Percentiles rank a stretch among this genome's conserved stretches.
phyloP scores from a whole-genome alignment of 2,329 filamentous ascomycete genomes.

The Colletotrichum lindemuthianum region DNA sequence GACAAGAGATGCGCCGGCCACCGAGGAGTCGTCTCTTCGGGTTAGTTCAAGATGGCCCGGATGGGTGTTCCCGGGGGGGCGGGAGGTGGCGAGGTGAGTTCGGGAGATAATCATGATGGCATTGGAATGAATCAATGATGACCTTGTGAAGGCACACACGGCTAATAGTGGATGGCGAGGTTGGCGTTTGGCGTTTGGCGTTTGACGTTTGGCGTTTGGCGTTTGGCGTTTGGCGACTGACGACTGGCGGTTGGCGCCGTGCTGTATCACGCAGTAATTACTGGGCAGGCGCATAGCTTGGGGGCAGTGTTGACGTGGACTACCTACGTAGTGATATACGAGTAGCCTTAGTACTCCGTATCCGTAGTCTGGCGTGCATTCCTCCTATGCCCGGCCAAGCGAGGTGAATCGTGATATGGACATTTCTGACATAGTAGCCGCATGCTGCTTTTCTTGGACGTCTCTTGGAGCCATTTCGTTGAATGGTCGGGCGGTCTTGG shows the following conservation, averaged over 20 bases:
- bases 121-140: conserved; percentile 1
- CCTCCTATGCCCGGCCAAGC: conserved; percentile 20
- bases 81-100: conserved; percentile 1
- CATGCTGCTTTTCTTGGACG: conserved; percentile 30
- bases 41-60: not conserved
- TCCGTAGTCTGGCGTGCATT: conserved; percentile 13
- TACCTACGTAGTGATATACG: not conserved
- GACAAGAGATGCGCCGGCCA: conserved; percentile 11
- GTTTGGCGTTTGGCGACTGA: too few relatives aligned
- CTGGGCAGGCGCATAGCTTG: not conserved
- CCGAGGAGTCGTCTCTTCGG: conserved; percentile 9
- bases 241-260: too few relatives aligned
- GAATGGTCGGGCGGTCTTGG: conserved; percentile 1
- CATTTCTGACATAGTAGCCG: conserved; percentile 25
- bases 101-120: too few relatives aligned
- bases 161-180: too few relatives aligned
- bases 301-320: conserved; percentile 31
- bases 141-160: too few relatives aligned
- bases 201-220: too few relatives aligned
- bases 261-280: too few relatives aligned
- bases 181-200: too few relatives aligned
- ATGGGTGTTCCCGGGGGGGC: not conserved
- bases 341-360: too few relatives aligned
- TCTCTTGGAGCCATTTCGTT: conserved; percentile 18
- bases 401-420: conserved; percentile 27